These are phyloP conservation scores for Sporothrix phasma DNA, from an alignment of 2,329 filamentous ascomycete genomes.

Conservation along the genomic window DNA sequence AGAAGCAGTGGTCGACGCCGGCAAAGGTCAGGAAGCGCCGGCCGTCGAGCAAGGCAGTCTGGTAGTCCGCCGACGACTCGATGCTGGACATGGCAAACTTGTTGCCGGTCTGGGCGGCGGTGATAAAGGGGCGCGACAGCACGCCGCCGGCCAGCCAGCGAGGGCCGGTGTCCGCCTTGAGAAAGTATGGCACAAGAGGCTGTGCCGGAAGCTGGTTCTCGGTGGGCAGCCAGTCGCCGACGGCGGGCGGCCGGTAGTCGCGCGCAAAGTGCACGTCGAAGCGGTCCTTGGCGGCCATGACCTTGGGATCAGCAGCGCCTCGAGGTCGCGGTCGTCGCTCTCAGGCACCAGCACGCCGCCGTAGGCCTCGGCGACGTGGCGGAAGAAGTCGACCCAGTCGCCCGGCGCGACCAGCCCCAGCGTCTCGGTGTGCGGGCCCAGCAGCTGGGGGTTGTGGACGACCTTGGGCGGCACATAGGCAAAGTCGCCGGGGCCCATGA, in stretches of 20 bases:
- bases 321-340: neutral
- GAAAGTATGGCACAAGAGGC: neutral
- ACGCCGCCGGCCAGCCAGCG: constrained; percentile 2
- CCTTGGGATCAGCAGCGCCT: neutral
- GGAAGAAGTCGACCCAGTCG: constrained; percentile 7
- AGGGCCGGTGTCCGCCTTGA: neutral
- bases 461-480: constrained; percentile 1
- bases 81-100: constrained; percentile 6
- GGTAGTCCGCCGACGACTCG: neutral
- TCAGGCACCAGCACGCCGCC: neutral
- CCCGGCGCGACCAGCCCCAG: neutral
- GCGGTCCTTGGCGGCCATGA: neutral
- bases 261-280: constrained; percentile 3
- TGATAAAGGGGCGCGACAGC: neutral
- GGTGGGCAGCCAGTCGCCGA: neutral
- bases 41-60: neutral
- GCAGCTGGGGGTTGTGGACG: constrained; percentile 5
- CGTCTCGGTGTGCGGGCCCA: constrained; percentile 1
- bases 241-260: neutral
- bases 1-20: neutral
- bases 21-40: neutral
- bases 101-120: neutral
- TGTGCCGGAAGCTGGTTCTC: neutral
- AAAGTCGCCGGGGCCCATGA: constrained; percentile 4
- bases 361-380: neutral